These are phyloP conservation scores for Cryptococcus sp. DNA, from an alignment of 1,284 basidiomycete species.

Conservation along the genomic window DNA sequence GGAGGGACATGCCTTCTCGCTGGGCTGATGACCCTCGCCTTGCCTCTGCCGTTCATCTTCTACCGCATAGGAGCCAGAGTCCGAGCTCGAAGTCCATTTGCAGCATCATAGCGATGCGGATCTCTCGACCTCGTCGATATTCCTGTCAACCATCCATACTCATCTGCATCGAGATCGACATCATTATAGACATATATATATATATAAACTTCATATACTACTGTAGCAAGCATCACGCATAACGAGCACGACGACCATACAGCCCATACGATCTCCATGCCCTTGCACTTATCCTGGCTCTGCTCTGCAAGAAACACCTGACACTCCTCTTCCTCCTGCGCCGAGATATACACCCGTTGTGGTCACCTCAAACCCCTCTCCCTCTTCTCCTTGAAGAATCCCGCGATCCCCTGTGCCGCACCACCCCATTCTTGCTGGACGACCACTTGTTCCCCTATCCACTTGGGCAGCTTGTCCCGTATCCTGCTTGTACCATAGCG, in stretches of 20 bases:
- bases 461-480: slow-evolving; percentile 70
- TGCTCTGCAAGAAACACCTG: too few relatives aligned
- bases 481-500: slow-evolving; percentile 67
- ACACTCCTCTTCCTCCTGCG: too few relatives aligned
- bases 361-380: slow-evolving; percentile 8
- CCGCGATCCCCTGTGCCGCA: slow-evolving; percentile 62
- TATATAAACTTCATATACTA: too few relatives aligned
- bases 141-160: too few relatives aligned
- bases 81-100: slow-evolving; percentile 14
- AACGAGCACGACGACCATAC: too few relatives aligned
- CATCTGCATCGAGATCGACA: too few relatives aligned
- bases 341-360: too few relatives aligned
- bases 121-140: too few relatives aligned
- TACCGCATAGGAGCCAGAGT: slow-evolving; percentile 39
- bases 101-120: slow-evolving; percentile 8
- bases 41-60: slow-evolving; percentile 60
- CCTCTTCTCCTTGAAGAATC: slow-evolving; percentile 57
- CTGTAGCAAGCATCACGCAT: too few relatives aligned
- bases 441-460: slow-evolving; percentile 69
- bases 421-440: slow-evolving; percentile 67
- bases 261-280: too few relatives aligned
- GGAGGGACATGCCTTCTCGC: slow-evolving; percentile 72
- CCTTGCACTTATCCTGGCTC: too few relatives aligned
- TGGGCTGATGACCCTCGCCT: slow-evolving; percentile 61
- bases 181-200: too few relatives aligned